Evolutionary conservation across 2,329 filamentous ascomycete species (phyloP).

Genomic region (Aspergillus spinulosporus): DNA sequence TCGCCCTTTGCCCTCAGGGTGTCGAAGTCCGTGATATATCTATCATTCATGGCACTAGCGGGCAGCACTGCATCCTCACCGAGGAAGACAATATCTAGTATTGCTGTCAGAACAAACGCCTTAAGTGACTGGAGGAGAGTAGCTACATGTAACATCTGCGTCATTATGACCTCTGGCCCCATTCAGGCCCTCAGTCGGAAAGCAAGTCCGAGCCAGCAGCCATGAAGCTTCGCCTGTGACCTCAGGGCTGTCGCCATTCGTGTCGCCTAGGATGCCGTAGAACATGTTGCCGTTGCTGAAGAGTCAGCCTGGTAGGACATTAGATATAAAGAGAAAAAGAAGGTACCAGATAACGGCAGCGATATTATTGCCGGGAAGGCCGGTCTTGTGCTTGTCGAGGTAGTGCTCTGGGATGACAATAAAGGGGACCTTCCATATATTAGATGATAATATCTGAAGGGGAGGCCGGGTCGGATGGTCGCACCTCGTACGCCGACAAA

Average conservation of each 20-base stretch:
- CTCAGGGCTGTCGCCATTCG: slow-evolving; percentile 30
- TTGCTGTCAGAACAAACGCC: neutral
- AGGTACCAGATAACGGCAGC: slow-evolving; percentile 34
- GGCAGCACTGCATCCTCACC: slow-evolving; percentile 31
- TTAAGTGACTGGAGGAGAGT: neutral
- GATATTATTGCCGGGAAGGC: slow-evolving; percentile 31
- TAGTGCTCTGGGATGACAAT: slow-evolving; percentile 35
- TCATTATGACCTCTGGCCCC: slow-evolving; percentile 28
- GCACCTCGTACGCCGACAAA: slow-evolving; percentile 28
- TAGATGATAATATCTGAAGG: neutral
- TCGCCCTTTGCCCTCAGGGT: slow-evolving; percentile 32
- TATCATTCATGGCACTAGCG: slow-evolving; percentile 25
- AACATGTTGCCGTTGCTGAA: slow-evolving; percentile 35
- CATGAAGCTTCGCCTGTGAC: slow-evolving; percentile 38
- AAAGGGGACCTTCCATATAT: slow-evolving; percentile 26
- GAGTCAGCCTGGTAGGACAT: too few species aligned
- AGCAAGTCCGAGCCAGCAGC: slow-evolving; percentile 36
- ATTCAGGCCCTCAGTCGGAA: slow-evolving; percentile 30
- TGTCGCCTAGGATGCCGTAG: slow-evolving; percentile 35
- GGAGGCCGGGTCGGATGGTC: neutral
- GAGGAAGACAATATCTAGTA: slow-evolving; percentile 33
- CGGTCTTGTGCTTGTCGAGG: slow-evolving; percentile 19
- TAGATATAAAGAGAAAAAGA: neutral
- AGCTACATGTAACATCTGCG: slow-evolving; percentile 35
- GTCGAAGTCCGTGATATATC: slow-evolving; percentile 32